These are phyloP conservation scores for Durusdinium trenchii DNA, from an alignment of 73 alveolate genomes.

Conservation along the genomic window DNA sequence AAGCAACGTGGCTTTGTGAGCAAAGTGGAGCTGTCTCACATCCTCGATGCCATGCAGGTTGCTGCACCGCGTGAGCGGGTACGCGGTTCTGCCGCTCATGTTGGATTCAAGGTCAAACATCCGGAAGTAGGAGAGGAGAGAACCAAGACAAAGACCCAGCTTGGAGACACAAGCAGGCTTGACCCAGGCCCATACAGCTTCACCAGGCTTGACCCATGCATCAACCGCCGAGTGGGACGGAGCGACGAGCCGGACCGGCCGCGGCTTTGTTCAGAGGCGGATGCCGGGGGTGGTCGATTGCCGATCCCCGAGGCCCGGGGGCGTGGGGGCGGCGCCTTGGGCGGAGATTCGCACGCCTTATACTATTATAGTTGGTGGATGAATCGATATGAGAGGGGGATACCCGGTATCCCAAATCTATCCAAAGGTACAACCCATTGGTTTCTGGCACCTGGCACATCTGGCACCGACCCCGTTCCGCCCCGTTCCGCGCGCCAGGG, in stretches of 20 bases:
- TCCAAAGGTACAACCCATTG: neutral
- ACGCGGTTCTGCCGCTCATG: neutral
- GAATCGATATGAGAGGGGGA: too few relatives aligned
- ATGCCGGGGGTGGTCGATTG: slow-evolving; percentile 5
- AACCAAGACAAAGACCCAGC: neutral
- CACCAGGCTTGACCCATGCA: neutral
- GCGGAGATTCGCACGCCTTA: too few relatives aligned
- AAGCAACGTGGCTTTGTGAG: slow-evolving; percentile 86
- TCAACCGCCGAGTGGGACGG: neutral
- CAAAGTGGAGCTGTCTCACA: slow-evolving; percentile 85
- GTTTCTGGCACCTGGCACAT: neutral
- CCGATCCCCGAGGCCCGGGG: neutral
- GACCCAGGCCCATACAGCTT: neutral
- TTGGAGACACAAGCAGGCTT: neutral
- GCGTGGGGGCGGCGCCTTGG: too few relatives aligned
- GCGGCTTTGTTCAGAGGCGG: neutral
- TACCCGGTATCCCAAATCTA: too few relatives aligned
- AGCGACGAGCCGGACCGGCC: neutral
- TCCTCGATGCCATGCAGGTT: slow-evolving; percentile 90
- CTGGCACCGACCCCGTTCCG: neutral
- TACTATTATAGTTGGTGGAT: too few relatives aligned
- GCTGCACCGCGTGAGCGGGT: neutral
- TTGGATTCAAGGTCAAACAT: neutral
- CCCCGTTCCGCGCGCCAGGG: neutral
- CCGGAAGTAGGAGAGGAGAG: neutral